Evolutionary conservation across 78 protist genomes (phyloP), one percentile per base, ranked within the genome.

Genomic region (Polysphondylium violaceum): DNA sequence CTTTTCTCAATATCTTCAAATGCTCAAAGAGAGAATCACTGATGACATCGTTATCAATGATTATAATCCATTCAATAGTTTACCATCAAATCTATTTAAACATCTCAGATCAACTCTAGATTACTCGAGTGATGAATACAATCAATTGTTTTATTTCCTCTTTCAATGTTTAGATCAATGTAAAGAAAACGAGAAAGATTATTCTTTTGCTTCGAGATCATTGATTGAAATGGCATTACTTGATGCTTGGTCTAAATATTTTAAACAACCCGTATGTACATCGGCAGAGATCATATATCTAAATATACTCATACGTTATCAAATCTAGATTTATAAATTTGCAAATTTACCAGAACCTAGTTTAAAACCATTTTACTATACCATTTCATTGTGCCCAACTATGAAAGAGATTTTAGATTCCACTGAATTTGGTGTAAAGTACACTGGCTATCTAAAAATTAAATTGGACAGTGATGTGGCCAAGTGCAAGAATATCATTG

Each of bases 91-190:
- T 8, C 58, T 40, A 14, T 83, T 83, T 33, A 23, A 19, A n/a
- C 31, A 53, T n/a, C 17, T 69, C 12, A 81, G 79, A 68, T 17
- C n/a, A n/a, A n/a, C n/a, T n/a, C 75, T n/a, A n/a, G n/a, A n/a
- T n/a, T n/a, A n/a, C n/a, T n/a, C n/a, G n/a, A n/a, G n/a, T n/a
- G n/a, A n/a, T n/a, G n/a, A n/a, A n/a, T n/a, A n/a, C n/a, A n/a
- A 68, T 19, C 75, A 3, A 6, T 23, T n/a, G n/a, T n/a, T n/a
- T 51, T 51, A 64, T 23, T 43, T 40, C 58, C 14, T 83, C n/a
- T 56, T 83, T 11, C 72, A 83, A 58, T 64, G 79, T 44, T 69
- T 83, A 47, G 91, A 83, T 69, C 31, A 83, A 21, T 83, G 91
- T 69, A 23, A 19, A 17, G 27, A 19, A 35, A 83, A 83, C 43